A percentile compares a stretch with the other conserved stretches of the same genome.
Conservation (phyloP, 345 rosid genomes). For the Eucalyptus microcorys region DNA sequence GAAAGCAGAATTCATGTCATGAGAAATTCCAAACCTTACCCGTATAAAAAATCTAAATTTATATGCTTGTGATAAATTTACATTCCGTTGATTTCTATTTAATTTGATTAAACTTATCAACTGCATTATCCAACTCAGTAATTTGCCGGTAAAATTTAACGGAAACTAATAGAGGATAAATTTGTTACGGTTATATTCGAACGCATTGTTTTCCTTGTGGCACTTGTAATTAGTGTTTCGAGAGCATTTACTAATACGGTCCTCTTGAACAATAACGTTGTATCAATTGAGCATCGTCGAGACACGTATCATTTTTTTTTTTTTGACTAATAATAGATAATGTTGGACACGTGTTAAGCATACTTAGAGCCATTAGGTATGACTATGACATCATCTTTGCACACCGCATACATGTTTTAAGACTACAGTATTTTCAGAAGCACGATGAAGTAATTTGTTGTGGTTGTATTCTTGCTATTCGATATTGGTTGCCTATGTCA, state of each 20-base stretch:
- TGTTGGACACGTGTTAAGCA: background rate
- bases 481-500: no score
- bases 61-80: accelerated
- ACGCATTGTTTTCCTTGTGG: background rate
- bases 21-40: accelerated
- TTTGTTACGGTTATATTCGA: accelerated
- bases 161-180: accelerated
- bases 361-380: background rate
- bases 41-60: accelerated
- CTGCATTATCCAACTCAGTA: no score
- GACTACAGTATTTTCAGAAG: background rate
- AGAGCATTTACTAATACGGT: background rate
- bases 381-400: background rate
- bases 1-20: accelerated
- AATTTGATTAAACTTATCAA: accelerated
- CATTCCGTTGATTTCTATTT: accelerated
- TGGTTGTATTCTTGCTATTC: accelerated
- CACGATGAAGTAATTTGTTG: accelerated
- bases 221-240: accelerated
- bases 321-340: background rate
- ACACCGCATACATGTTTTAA: background rate
- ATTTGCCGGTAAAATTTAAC: no score
- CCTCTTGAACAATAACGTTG: accelerated
- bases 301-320: accelerated
- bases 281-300: accelerated